These are phyloP conservation scores for Fusarium tjaetaba DNA, from an alignment of 2,329 filamentous ascomycete species.

Conservation along the genomic window DNA sequence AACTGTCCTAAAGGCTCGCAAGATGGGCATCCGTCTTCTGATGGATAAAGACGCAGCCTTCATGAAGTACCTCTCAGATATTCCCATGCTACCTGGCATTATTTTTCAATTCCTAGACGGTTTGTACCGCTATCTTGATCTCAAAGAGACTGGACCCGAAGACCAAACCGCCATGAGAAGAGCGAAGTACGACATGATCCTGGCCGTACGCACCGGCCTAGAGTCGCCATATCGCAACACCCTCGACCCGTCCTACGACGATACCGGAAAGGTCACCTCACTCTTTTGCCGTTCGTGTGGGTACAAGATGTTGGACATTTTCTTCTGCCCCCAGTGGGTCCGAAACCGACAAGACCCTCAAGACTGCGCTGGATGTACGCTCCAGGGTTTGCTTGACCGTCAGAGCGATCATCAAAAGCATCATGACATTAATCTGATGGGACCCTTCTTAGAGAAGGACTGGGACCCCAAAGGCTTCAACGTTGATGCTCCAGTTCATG, in stretches of 20 bases:
- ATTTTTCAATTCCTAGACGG: slow-evolving; percentile 49
- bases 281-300: slow-evolving; percentile 50
- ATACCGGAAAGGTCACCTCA: neutral
- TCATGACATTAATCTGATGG: slow-evolving; percentile 28
- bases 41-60: slow-evolving; percentile 47
- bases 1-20: slow-evolving; percentile 47
- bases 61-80: slow-evolving; percentile 40
- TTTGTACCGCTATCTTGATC: slow-evolving; percentile 44
- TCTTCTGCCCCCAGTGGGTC: slow-evolving; percentile 36
- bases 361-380: slow-evolving; percentile 45
- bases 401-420: slow-evolving; percentile 45
- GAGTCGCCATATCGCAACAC: slow-evolving; percentile 4
- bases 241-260: neutral
- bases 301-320: slow-evolving; percentile 46
- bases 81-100: slow-evolving; percentile 45
- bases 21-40: slow-evolving; percentile 44
- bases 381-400: slow-evolving; percentile 45
- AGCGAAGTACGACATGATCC: slow-evolving; percentile 48
- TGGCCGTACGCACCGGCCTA: slow-evolving; percentile 44
- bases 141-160: neutral
- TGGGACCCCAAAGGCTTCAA: slow-evolving; percentile 46
- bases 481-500: slow-evolving; percentile 44
- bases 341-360: neutral
- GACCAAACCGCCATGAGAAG: slow-evolving; percentile 18
- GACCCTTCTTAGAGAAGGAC: slow-evolving; percentile 37